Evolutionary conservation across 371 early-diverging fungal genomes (phyloP), one percentile per base, ranked within the genome.

Genomic region (Globomyces sp.): DNA sequence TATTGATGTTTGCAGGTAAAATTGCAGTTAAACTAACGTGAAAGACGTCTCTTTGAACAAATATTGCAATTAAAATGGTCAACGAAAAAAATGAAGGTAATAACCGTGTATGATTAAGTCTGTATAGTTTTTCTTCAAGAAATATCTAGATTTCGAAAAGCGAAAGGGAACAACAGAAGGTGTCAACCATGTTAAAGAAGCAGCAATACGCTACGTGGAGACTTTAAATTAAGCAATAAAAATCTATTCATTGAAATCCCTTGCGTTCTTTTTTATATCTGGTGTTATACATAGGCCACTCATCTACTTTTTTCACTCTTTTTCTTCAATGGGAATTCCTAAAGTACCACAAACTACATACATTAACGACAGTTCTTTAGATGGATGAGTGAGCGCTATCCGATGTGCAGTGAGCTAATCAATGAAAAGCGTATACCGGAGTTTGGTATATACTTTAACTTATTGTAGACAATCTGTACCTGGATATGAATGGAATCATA

Each of bases 331-430:
- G 92, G 92, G 92, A 64, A 89, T 91, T 70, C 92, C 92, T 66
- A 68, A 67, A 44, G 41, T 45, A 13, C n/a, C 36, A 10, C 24
- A 2, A 13, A 50, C 90, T 90, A 89, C 5, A 34, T 55, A 40
- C 5, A 36, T 41, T n/a, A 48, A 50, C 51, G 34, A 2, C 34
- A 94, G 81, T 93, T 93, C 71, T 94, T 94, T 75, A 80, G 93
- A 77, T 94, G 94, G 94, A 88, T 94, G 58, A 92, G 92, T 73
- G 96, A 96, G 77, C 87, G 98, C 70, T 99, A 98, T 82, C 99
- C 99, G 62, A 86, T 92, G 69, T 92, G 92, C 77, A 89, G 87
- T 64, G 92, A 94, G 77, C 77, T 94, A 51, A 89, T 96, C 52
- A 83, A 84, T 42, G 90, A 92, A 71, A 91, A 89, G 68, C 72